Evolutionary conservation across 23 red algal species (phyloP).

Genomic region (Cyanidiococcus yangmingshanensis): DNA sequence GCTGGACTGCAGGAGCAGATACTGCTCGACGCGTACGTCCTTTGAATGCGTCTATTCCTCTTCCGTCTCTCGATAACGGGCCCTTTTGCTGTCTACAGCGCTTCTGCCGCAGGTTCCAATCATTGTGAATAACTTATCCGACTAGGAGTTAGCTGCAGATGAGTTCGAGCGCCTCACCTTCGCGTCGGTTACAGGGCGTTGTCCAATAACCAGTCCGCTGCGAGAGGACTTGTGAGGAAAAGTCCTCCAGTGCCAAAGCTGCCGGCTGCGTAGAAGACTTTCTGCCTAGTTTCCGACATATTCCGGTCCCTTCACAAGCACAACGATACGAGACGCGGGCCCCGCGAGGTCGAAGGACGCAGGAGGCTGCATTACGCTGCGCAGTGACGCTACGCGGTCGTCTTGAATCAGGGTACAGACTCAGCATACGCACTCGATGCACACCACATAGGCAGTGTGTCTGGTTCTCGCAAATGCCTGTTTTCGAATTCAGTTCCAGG

Average conservation of each 20-base stretch:
- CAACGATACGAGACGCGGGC: slow-evolving; percentile 2
- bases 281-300: not conserved
- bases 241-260: not conserved
- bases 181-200: not conserved
- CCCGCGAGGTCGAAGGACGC: not conserved
- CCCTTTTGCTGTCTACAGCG: too few relatives aligned
- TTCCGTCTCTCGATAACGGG: too few relatives aligned
- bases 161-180: not conserved
- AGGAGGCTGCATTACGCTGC: not conserved
- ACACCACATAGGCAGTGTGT: slow-evolving; percentile 4
- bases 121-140: too few relatives aligned
- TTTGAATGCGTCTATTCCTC: too few relatives aligned
- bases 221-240: not conserved
- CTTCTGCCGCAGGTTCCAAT: too few relatives aligned
- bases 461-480: not conserved
- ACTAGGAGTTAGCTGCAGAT: not conserved
- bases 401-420: not conserved
- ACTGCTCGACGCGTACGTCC: too few relatives aligned
- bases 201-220: not conserved
- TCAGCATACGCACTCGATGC: slow-evolving; percentile 12
- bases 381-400: not conserved
- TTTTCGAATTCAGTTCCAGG: not conserved
- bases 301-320: not conserved
- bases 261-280: not conserved
- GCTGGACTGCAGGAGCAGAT: too few relatives aligned